phyloP scores from a whole-genome alignment of 2,329 filamentous ascomycete genomes.

The Aureobasidium sp. region DNA sequence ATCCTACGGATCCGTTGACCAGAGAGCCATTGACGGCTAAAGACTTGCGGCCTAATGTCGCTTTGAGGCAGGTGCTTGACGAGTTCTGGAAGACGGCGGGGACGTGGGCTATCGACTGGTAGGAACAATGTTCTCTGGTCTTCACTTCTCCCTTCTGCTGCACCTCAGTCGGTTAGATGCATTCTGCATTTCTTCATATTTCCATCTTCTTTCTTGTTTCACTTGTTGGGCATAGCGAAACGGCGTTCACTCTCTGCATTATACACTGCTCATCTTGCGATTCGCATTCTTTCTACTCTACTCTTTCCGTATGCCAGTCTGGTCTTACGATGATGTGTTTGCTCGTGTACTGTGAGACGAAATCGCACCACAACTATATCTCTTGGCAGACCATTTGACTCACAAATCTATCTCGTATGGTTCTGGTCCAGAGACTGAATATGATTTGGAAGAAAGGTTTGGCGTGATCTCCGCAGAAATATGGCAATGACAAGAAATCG shows the following conservation, averaged over 20 bases:
- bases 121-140: slow-evolving; percentile 17
- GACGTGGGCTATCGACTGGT: slow-evolving; percentile 92
- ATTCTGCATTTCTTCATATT: background rate
- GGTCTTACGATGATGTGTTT: background rate
- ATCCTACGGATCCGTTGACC: slow-evolving; percentile 74
- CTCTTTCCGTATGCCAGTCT: background rate
- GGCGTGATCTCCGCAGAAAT: no score
- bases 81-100: slow-evolving; percentile 74
- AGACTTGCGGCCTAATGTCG: slow-evolving; percentile 76
- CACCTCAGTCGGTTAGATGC: background rate
- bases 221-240: background rate
- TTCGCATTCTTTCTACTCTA: background rate
- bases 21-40: slow-evolving; percentile 60
- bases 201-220: background rate
- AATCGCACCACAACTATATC: background rate
- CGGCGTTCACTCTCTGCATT: background rate
- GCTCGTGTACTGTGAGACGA: background rate
- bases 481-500: no score
- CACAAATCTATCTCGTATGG: no score
- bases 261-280: background rate
- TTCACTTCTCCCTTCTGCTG: background rate
- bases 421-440: no score
- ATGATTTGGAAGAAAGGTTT: no score
- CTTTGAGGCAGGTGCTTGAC: slow-evolving; percentile 71
- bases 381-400: no score